phyloP scores from a whole-genome alignment of 2,329 filamentous ascomycete species.

The Rugonectria rugulosa region DNA sequence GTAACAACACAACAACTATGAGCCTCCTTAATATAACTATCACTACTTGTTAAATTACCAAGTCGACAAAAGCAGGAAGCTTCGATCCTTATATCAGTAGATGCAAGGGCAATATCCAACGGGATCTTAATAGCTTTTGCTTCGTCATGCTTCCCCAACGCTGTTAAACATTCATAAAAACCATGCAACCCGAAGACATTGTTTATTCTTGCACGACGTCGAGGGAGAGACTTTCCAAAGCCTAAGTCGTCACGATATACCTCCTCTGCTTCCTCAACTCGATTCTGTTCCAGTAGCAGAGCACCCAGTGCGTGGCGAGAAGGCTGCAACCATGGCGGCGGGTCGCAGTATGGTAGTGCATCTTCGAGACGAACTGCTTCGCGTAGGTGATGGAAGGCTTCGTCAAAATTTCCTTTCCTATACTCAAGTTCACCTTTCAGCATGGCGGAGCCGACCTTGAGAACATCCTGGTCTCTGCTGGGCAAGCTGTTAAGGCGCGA shows the following conservation, averaged over 20 bases:
- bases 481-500: constrained; percentile 55
- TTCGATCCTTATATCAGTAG: constrained; percentile 65
- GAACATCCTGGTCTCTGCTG: constrained; percentile 53
- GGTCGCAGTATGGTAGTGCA: constrained; percentile 69
- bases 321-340: constrained; percentile 79
- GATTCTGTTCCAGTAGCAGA: constrained; percentile 68
- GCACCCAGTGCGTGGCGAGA: constrained; percentile 72
- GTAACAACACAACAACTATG: too few species aligned
- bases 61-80: constrained; percentile 49
- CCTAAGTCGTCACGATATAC: constrained; percentile 67
- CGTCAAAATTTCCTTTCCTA: constrained; percentile 61
- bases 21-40: too few species aligned
- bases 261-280: constrained; percentile 57
- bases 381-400: constrained; percentile 63
- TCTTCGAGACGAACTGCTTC: constrained; percentile 65
- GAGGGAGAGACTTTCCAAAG: constrained; percentile 60
- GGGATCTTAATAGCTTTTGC: constrained; percentile 47
- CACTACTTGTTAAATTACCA: too few species aligned
- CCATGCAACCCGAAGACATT: constrained; percentile 78
- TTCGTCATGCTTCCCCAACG: constrained; percentile 51
- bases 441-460: constrained; percentile 68
- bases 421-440: constrained; percentile 76
- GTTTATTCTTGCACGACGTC: constrained; percentile 69
- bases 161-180: constrained; percentile 70
- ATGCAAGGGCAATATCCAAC: constrained; percentile 57